Conservation (phyloP, 345 rosid genomes). For the Salix arbutifolia region DNA sequence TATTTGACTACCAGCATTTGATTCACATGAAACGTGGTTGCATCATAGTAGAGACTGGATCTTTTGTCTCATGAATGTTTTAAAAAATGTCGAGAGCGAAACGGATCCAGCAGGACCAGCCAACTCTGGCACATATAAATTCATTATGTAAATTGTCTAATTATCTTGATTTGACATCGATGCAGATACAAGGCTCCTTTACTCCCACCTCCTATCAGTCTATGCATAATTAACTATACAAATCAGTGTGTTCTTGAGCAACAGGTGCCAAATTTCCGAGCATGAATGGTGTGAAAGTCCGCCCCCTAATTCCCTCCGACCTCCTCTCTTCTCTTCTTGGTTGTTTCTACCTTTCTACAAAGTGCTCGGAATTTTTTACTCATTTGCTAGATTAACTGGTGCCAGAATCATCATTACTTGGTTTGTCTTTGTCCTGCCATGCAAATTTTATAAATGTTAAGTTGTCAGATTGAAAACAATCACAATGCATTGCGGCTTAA, state of each 20-base stretch:
- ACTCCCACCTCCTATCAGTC: neutral
- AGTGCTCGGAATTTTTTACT: slow-evolving; percentile 24
- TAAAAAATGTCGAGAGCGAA: neutral
- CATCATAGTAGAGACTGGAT: neutral
- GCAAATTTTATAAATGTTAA: slow-evolving; percentile 1
- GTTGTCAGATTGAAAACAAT: neutral
- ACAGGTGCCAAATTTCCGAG: neutral
- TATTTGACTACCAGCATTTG: neutral
- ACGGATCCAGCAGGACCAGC: neutral
- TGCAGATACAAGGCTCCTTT: neutral
- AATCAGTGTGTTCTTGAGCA: neutral
- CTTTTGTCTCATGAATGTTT: neutral
- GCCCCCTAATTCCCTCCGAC: neutral
- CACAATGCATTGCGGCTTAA: neutral
- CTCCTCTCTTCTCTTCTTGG: neutral
- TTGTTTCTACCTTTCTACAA: slow-evolving; percentile 14
- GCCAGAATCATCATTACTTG: slow-evolving; percentile 29
- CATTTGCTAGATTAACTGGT: slow-evolving; percentile 16
- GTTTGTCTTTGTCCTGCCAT: slow-evolving; percentile 31
- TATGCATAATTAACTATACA: neutral
- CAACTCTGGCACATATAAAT: neutral
- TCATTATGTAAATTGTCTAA: neutral
- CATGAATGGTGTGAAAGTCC: neutral
- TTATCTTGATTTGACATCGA: neutral
- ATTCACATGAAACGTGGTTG: neutral